Conservation (phyloP, 805 yeast genomes). For the Saturnispora diversa region DNA sequence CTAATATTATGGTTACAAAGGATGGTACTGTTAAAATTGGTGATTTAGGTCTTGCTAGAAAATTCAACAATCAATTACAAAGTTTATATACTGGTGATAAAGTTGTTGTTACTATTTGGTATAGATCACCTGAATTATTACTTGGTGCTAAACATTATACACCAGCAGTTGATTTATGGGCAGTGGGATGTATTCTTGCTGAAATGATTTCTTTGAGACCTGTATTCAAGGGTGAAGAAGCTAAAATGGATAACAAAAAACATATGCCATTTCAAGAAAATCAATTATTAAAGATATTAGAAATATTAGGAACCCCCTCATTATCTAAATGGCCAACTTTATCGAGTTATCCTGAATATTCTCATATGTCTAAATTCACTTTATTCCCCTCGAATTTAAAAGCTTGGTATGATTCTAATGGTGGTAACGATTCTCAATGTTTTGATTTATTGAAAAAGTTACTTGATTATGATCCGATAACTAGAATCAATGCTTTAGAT, state of each 20-base stretch:
- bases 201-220: slow-evolving; percentile 86
- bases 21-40: slow-evolving; percentile 93
- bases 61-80: slow-evolving; percentile 80
- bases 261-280: slow-evolving; percentile 90
- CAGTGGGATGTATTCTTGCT: slow-evolving; percentile 90
- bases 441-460: slow-evolving; percentile 54
- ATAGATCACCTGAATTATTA: slow-evolving; percentile 84
- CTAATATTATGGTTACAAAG: slow-evolving; percentile 90
- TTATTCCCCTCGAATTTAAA: slow-evolving; percentile 61
- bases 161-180: slow-evolving; percentile 91
- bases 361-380: slow-evolving; percentile 49
- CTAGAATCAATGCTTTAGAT: slow-evolving; percentile 67
- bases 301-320: slow-evolving; percentile 87
- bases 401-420: slow-evolving; percentile 81
- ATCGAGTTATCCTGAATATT: slow-evolving; percentile 76
- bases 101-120: slow-evolving; percentile 96
- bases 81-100: slow-evolving; percentile 86
- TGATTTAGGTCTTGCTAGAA: slow-evolving; percentile 85
- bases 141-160: slow-evolving; percentile 91
- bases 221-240: slow-evolving; percentile 95
- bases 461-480: slow-evolving; percentile 76
- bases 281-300: slow-evolving; percentile 84
- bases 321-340: slow-evolving; percentile 72
- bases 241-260: slow-evolving; percentile 89
- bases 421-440: slow-evolving; percentile 65